These are phyloP conservation scores for Zymoseptoria brevis DNA, from an alignment of 2,329 filamentous ascomycete species.

Conservation along the genomic window DNA sequence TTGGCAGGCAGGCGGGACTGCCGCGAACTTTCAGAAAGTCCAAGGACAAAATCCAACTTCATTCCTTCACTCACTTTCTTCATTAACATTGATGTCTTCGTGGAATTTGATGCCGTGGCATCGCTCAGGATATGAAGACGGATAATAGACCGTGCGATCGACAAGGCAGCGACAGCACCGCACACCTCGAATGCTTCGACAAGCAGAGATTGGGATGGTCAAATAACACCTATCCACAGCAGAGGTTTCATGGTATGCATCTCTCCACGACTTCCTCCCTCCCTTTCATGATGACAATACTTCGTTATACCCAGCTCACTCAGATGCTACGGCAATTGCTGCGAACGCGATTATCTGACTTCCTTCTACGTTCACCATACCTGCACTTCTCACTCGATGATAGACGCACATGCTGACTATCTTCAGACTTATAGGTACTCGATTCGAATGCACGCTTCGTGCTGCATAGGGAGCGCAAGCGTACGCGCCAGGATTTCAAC, in stretches of 20 bases:
- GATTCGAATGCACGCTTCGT: not conserved
- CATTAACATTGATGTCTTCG: not conserved
- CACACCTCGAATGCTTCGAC: too few species aligned
- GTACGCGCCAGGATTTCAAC: too few species aligned
- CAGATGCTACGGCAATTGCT: slow-evolving; percentile 8
- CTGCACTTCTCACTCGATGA: too few species aligned
- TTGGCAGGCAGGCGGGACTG: not conserved
- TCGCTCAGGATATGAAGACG: too few species aligned
- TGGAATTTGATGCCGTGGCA: too few species aligned
- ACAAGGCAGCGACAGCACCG: too few species aligned
- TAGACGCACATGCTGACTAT: not conserved
- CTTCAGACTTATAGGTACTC: not conserved
- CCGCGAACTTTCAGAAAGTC: not conserved
- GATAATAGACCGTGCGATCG: too few species aligned
- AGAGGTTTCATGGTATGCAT: not conserved
- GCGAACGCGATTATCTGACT: slow-evolving; percentile 4
- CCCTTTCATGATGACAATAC: slow-evolving; percentile 4
- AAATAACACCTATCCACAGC: not conserved
- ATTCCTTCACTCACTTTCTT: not conserved
- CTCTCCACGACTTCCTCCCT: not conserved
- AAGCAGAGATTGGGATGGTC: not conserved
- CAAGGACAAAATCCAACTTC: not conserved
- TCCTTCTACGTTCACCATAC: not conserved
- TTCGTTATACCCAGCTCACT: slow-evolving; percentile 10
- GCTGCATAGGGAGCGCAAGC: not conserved